A percentile compares a stretch with the other conserved stretches of the same genome.
phyloP scores from a whole-genome alignment of 768 basidiomycete genomes.

The Russula sp. region DNA sequence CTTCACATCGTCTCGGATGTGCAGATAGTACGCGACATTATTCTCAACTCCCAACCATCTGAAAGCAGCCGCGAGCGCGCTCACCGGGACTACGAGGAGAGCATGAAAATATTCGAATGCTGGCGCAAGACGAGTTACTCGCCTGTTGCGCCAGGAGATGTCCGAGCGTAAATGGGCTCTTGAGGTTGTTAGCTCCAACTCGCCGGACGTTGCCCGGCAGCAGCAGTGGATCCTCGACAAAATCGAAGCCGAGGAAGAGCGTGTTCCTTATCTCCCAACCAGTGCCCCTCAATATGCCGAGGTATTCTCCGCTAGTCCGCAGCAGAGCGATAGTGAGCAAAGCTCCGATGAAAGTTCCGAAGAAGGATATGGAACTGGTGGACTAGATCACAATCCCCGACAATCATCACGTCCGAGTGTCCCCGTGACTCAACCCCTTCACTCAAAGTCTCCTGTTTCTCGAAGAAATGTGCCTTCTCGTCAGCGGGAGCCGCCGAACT shows the following conservation, averaged over 20 bases:
- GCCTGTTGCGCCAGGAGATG: conserved; percentile 14
- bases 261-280: neutral
- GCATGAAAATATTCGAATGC: conserved; percentile 23
- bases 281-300: conserved; percentile 1
- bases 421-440: neutral
- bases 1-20: conserved; percentile 24
- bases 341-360: neutral
- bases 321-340: conserved; percentile 9
- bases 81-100: conserved; percentile 14
- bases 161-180: conserved; percentile 28
- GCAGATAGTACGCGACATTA: conserved; percentile 10
- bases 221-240: conserved; percentile 29
- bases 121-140: conserved; percentile 29
- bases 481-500: conserved; percentile 16
- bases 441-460: conserved; percentile 19
- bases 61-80: conserved; percentile 20
- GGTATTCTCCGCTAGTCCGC: conserved; percentile 9
- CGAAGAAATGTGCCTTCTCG: conserved; percentile 13
- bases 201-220: conserved; percentile 27
- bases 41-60: conserved; percentile 8
- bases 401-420: conserved; percentile 14
- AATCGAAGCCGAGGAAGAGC: conserved; percentile 21
- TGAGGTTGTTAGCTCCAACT: conserved; percentile 20
- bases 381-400: neutral
- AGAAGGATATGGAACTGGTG: conserved; percentile 8